phyloP scores from a whole-genome alignment of 805 yeast species.

The Metschnikowia continentalis region DNA sequence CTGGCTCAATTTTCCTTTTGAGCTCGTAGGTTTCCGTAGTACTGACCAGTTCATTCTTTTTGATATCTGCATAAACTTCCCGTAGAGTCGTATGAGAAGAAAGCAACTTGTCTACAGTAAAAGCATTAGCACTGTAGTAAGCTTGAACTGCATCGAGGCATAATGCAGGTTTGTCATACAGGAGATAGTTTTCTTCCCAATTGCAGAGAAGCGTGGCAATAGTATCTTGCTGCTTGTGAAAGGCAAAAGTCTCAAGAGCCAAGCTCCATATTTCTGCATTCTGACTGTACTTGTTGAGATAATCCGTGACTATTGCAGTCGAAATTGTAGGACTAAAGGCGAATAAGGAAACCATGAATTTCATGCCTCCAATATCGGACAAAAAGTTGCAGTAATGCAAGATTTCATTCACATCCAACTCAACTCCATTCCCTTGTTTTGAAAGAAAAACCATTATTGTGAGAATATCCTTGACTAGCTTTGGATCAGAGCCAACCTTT shows the following conservation, averaged over 20 bases:
- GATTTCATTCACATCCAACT: background rate
- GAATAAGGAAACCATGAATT: background rate
- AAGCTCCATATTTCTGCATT: conserved; percentile 1
- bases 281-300: background rate
- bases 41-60: background rate
- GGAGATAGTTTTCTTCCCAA: background rate
- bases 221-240: background rate
- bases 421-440: background rate
- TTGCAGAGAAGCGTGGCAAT: background rate
- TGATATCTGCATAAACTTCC: background rate
- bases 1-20: background rate
- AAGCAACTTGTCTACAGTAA: background rate
- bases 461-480: background rate
- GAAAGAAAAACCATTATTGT: background rate
- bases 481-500: background rate
- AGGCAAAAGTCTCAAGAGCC: background rate
- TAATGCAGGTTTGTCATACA: background rate
- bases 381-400: background rate
- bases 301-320: background rate
- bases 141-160: background rate
- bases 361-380: background rate
- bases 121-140: background rate
- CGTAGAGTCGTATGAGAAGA: background rate
- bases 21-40: background rate
- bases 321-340: background rate